Base-by-base conservation (phyloP, 2,329 filamentous ascomycete genomes). In the Xylariaceae sp. region DNA sequence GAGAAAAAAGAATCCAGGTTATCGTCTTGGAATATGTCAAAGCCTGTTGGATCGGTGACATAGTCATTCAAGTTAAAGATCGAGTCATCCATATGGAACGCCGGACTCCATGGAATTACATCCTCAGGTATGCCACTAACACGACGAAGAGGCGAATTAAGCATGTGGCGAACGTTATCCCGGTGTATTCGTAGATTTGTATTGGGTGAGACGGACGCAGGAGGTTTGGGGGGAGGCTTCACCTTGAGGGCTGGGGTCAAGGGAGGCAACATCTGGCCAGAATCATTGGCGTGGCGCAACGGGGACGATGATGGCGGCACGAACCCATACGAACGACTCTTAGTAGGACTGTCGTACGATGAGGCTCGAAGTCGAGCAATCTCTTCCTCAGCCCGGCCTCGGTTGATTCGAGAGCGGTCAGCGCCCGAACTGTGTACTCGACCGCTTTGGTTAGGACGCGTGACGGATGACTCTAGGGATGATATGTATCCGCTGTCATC, bases 401-500 rank as follows among this genome's bases (percentile, higher is more conserved):
- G 89, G 77, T 93, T 96, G 66, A 92, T 88, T 52, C 86, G 84
- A 48, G 89, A 89, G n/a, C 88, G 87, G 65, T 92, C 89, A 50
- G 87, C 83, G 67, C 96, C 92, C 0, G 91, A 93, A 3, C 88
- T 91, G 43, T 91, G 80, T 18, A 90, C 79, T 54, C 85, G 80
- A 16, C 77, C 78, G 57, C 84, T 79, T 62, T 85, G 83, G 61
- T 87, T 86, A 46, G 89, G 87, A 56, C 93, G 85, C 71, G 91
- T 83, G 14, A 83, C 91, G 0, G 95, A 98, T 2, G 95, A 98
- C 66, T 97, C 93, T 18, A 98, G 82, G 0, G 93, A 97, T 1
- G 95, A 98, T 71, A 96, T 96, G 74, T 98, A 99, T 41, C 95
- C 95, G 71, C 93, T 98, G 74, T 99, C 95, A 68, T 84, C 69